A percentile compares a stretch with the other conserved stretches of the same genome.
These are phyloP conservation scores for Geotrichum aggregatum DNA, from an alignment of 1,139 yeast genomes.

Conservation along the genomic window DNA sequence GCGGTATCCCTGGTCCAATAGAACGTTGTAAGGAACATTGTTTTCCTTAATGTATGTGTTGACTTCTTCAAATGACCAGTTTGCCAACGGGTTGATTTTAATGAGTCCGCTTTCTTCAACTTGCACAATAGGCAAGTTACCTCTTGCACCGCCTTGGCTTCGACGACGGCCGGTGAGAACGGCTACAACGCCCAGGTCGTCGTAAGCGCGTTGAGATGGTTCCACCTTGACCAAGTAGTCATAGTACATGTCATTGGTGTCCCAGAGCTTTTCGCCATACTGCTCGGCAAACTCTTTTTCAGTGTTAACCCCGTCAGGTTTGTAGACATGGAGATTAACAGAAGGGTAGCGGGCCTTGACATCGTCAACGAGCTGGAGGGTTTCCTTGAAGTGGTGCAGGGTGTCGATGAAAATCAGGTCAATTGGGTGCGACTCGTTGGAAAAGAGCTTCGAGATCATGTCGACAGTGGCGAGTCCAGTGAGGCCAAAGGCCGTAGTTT, in stretches of 20 bases:
- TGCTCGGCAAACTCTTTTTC: constrained; percentile 62
- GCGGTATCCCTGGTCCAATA: constrained; percentile 81
- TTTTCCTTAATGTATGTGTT: constrained; percentile 62
- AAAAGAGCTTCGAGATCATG: constrained; percentile 59
- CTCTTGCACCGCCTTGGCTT: constrained; percentile 84
- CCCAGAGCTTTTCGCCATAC: constrained; percentile 82
- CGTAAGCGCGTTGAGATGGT: constrained; percentile 83
- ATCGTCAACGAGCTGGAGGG: constrained; percentile 64
- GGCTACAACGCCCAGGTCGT: constrained; percentile 64
- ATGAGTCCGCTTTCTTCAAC: constrained; percentile 65
- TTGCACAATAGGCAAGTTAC: constrained; percentile 71
- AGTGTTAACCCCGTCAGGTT: constrained; percentile 54
- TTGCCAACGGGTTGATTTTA: constrained; percentile 84
- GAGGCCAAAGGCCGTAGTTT: constrained; percentile 92
- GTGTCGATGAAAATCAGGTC: constrained; percentile 88
- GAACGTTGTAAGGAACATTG: constrained; percentile 77
- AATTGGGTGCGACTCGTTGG: constrained; percentile 44
- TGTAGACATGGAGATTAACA: constrained; percentile 54
- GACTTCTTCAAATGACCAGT: constrained; percentile 77
- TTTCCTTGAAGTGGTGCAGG: constrained; percentile 88
- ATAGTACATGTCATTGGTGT: constrained; percentile 69
- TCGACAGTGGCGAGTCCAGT: constrained; percentile 88
- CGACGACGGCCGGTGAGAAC: constrained; percentile 90
- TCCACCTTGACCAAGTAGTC: constrained; percentile 90
- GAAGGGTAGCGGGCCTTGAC: constrained; percentile 56